Conservation (phyloP, 2,329 filamentous ascomycete genomes). For the Fusarium sp. region DNA sequence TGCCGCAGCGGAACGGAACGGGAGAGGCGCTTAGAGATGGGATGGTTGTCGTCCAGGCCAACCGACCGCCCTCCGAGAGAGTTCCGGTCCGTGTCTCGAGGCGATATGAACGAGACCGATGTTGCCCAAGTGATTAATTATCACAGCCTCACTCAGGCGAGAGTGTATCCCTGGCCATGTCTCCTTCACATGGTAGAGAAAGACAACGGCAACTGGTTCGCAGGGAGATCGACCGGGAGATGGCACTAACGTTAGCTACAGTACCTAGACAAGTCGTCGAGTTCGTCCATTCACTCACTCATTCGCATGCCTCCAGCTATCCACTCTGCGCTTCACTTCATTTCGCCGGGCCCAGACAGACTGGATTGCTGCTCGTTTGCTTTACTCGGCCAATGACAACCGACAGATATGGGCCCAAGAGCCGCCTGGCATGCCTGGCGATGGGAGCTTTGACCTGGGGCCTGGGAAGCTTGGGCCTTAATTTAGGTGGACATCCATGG, state of each 20-base stretch:
- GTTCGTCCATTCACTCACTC: neutral
- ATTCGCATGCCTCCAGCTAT: neutral
- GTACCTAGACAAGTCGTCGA: neutral
- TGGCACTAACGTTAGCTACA: neutral
- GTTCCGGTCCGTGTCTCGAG: slow-evolving; percentile 1
- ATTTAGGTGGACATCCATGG: neutral
- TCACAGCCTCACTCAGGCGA: neutral
- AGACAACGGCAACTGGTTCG: neutral
- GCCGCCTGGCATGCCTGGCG: neutral
- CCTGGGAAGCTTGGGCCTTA: slow-evolving; percentile 17
- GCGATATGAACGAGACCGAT: neutral
- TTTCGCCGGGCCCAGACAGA: slow-evolving; percentile 34
- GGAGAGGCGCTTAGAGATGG: slow-evolving; percentile 20
- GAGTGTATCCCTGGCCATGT: neutral
- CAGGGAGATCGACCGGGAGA: slow-evolving; percentile 24
- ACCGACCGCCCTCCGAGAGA: neutral
- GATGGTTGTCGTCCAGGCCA: slow-evolving; percentile 8
- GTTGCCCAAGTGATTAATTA: neutral
- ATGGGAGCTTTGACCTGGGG: neutral
- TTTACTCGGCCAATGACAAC: slow-evolving; percentile 32
- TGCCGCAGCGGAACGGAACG: slow-evolving; percentile 28
- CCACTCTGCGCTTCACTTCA: slow-evolving; percentile 32
- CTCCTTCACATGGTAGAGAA: neutral
- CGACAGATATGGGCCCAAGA: slow-evolving; percentile 25
- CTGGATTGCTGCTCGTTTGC: slow-evolving; percentile 9